These are phyloP conservation scores for Fusarium cyanostomum DNA, from an alignment of 2,329 filamentous ascomycete species.

Conservation along the genomic window DNA sequence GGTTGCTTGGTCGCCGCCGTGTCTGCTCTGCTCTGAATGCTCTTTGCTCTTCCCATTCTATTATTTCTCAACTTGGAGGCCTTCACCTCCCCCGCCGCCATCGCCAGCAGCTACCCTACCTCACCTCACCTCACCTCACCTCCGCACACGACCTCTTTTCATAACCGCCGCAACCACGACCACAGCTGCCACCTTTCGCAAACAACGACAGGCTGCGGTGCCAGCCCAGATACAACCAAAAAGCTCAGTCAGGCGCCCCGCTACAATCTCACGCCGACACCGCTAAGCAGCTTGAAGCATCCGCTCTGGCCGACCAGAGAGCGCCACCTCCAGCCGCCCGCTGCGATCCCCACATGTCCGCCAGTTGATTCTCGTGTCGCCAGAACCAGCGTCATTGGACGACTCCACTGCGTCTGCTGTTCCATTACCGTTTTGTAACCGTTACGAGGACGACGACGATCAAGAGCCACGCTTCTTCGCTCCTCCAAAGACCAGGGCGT, in stretches of 20 bases:
- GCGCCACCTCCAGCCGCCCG: slow-evolving; percentile 41
- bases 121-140: slow-evolving; percentile 33
- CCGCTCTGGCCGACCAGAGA: slow-evolving; percentile 29
- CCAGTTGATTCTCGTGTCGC: slow-evolving; percentile 43
- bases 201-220: background rate
- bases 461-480: slow-evolving; percentile 22
- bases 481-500: slow-evolving; percentile 21
- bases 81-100: slow-evolving; percentile 32
- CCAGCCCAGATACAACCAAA: background rate
- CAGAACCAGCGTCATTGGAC: slow-evolving; percentile 43
- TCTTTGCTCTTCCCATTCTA: slow-evolving; percentile 11
- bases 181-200: slow-evolving; percentile 9
- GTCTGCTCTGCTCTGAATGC: slow-evolving; percentile 25
- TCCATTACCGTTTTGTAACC: slow-evolving; percentile 34
- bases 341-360: slow-evolving; percentile 43
- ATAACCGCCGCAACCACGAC: slow-evolving; percentile 1
- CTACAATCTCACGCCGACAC: slow-evolving; percentile 20
- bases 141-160: slow-evolving; percentile 34
- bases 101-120: slow-evolving; percentile 32
- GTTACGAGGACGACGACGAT: slow-evolving; percentile 30
- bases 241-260: slow-evolving; percentile 8
- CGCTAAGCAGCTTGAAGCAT: slow-evolving; percentile 19
- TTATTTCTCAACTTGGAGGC: slow-evolving; percentile 31
- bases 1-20: slow-evolving; percentile 24
- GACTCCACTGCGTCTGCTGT: slow-evolving; percentile 40